Percentiles rank a stretch among this genome's conserved stretches.
Conservation (phyloP, 192 early-diverging fungal genomes). For the Coemansia sp. region DNA sequence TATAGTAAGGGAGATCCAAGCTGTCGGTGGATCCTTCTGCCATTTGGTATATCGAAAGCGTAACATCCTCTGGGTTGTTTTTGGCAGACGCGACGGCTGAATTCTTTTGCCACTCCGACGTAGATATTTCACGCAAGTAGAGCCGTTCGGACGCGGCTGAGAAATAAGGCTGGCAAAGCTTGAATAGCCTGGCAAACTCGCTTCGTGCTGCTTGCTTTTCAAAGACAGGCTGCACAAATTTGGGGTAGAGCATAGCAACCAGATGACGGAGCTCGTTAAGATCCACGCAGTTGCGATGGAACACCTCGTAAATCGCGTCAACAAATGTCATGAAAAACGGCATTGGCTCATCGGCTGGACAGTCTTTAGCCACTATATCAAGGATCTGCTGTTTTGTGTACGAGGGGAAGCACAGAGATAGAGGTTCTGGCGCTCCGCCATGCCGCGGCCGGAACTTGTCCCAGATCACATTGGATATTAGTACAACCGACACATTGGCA, state of each 20-base stretch:
- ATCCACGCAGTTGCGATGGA: constrained; percentile 78
- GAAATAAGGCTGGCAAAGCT: constrained; percentile 77
- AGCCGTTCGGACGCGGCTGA: constrained; percentile 80
- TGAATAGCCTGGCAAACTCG: constrained; percentile 77
- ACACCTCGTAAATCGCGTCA: constrained; percentile 80
- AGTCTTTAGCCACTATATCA: constrained; percentile 72
- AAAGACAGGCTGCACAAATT: constrained; percentile 85
- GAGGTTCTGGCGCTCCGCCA: constrained; percentile 65
- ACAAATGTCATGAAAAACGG: constrained; percentile 75
- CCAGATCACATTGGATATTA: constrained; percentile 75
- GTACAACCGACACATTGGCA: constrained; percentile 65
- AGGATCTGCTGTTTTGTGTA: constrained; percentile 75
- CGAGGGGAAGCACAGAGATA: constrained; percentile 71
- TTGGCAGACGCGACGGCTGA: constrained; percentile 39
- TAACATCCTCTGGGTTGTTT: constrained; percentile 48
- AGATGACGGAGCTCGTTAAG: constrained; percentile 87
- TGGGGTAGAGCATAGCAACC: constrained; percentile 77
- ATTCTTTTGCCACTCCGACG: constrained; percentile 72
- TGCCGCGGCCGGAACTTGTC: constrained; percentile 75
- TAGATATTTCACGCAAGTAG: constrained; percentile 91
- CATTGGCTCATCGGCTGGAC: constrained; percentile 60
- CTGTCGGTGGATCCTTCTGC: constrained; percentile 47
- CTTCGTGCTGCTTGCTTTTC: constrained; percentile 65
- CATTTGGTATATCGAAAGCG: constrained; percentile 48
- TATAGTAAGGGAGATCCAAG: constrained; percentile 83